phyloP scores from a whole-genome alignment of 768 basidiomycete species.

The Suillus cothurnatus region DNA sequence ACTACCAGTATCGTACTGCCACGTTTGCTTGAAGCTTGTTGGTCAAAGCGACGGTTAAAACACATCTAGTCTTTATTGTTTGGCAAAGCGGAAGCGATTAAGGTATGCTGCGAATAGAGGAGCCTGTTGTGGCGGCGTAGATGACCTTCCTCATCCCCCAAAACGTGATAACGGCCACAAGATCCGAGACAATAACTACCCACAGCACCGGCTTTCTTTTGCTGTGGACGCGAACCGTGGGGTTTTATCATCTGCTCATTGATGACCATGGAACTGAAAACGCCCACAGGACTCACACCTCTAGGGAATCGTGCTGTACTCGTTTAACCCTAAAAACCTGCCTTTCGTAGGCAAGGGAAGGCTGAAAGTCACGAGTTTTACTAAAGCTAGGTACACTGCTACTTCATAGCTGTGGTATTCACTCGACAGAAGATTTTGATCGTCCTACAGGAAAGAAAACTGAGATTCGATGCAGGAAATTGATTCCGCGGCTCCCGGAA shows the following conservation, averaged over 20 bases:
- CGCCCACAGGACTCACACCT: background rate
- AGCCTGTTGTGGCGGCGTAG: background rate
- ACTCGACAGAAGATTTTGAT: background rate
- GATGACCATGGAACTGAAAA: background rate
- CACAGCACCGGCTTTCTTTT: background rate
- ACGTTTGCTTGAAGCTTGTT: no score
- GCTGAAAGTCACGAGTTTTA: background rate
- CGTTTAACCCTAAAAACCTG: background rate
- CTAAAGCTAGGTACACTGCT: background rate
- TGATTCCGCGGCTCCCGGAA: background rate
- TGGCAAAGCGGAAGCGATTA: background rate
- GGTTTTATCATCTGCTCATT: background rate
- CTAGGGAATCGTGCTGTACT: background rate
- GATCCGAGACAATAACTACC: background rate
- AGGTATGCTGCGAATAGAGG: background rate
- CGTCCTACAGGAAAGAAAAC: background rate
- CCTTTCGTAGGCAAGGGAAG: background rate
- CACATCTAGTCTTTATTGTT: conserved; percentile 1
- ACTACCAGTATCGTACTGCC: background rate
- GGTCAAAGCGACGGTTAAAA: background rate
- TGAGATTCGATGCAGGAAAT: background rate
- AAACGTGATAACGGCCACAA: background rate
- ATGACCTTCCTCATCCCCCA: background rate
- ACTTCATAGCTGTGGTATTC: background rate
- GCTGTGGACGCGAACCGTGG: background rate